Conservation (phyloP, 345 rosid genomes). For the Pistacia atlantica region DNA sequence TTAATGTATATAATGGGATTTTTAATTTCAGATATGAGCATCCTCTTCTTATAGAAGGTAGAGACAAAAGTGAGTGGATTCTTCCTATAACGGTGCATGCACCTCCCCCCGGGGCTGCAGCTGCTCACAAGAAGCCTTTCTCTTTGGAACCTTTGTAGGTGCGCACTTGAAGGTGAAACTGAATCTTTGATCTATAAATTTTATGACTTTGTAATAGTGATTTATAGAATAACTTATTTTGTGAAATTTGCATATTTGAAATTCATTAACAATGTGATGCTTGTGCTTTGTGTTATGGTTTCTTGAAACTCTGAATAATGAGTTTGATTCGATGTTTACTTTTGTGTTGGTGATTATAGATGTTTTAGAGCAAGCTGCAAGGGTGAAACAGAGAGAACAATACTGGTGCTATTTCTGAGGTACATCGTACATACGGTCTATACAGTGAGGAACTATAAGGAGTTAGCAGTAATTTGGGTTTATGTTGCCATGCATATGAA, state of each 20-base stretch:
- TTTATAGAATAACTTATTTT: not conserved
- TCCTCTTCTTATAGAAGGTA: constrained; percentile 76
- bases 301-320: not conserved
- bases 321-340: not conserved
- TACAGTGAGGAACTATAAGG: not conserved
- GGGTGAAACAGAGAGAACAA: not conserved
- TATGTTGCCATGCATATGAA: not conserved
- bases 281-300: not conserved
- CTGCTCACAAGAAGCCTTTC: constrained; percentile 56
- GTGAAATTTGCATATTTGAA: not conserved
- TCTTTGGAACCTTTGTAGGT: constrained; percentile 78
- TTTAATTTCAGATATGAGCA: constrained; percentile 76
- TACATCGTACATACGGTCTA: not conserved
- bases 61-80: constrained; percentile 92
- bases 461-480: not conserved
- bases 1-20: not conserved
- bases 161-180: constrained; percentile 49
- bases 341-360: not conserved
- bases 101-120: constrained; percentile 63
- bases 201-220: not conserved
- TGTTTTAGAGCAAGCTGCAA: not conserved
- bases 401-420: not conserved
- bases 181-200: not conserved
- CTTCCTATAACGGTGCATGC: constrained; percentile 94
- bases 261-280: not conserved